Conservation (phyloP, 495 filamentous ascomycete genomes). For the Penicillium ochrochloron region DNA sequence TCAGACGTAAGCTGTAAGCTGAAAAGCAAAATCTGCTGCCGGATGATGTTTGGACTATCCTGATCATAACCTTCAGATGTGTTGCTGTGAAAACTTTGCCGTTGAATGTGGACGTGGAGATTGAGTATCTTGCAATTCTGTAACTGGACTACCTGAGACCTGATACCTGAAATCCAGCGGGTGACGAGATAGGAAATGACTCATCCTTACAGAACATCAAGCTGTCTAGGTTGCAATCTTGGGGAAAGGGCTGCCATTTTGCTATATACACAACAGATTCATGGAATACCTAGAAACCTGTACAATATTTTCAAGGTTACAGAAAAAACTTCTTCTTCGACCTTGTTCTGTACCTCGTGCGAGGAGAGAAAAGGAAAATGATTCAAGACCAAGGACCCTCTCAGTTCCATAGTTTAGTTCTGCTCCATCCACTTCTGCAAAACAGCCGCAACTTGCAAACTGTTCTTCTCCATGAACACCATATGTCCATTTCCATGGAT, state of each 20-base stretch:
- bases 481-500: conserved; percentile 64
- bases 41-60: neutral
- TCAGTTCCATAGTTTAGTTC: neutral
- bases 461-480: conserved; percentile 66
- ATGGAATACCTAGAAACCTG: no score
- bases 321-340: neutral
- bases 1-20: neutral
- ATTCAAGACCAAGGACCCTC: neutral
- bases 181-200: no score
- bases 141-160: neutral
- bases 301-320: no score
- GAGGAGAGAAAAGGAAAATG: neutral
- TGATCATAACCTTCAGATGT: neutral
- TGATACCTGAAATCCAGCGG: no score
- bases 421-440: conserved; percentile 48
- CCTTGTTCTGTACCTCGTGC: neutral
- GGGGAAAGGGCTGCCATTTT: no score
- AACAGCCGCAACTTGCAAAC: conserved; percentile 48
- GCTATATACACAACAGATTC: no score
- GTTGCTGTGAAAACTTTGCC: neutral
- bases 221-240: no score
- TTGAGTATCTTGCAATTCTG: neutral
- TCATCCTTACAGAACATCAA: no score
- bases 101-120: neutral
- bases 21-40: neutral